Conservation (phyloP, 805 yeast species). For the Metschnikowia noctiluminum region DNA sequence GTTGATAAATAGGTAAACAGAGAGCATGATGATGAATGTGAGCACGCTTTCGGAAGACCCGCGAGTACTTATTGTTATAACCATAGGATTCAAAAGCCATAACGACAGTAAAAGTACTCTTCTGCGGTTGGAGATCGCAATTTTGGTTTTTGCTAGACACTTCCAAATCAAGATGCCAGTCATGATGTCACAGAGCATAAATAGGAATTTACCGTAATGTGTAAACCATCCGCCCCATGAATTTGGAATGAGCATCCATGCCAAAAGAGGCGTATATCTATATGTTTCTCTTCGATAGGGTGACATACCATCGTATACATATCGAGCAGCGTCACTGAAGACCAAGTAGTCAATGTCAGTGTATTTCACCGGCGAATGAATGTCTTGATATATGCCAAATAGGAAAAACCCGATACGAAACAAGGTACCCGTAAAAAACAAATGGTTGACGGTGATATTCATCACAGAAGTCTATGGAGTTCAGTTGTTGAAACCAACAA, state of each 20-base stretch:
- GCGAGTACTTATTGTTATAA: slow-evolving; percentile 83
- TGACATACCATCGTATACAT: slow-evolving; percentile 54
- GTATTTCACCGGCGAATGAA: slow-evolving; percentile 71
- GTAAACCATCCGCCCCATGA: slow-evolving; percentile 38
- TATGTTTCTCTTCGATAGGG: slow-evolving; percentile 88
- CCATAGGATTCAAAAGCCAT: slow-evolving; percentile 96
- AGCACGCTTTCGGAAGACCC: slow-evolving; percentile 91
- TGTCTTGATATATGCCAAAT: slow-evolving; percentile 87
- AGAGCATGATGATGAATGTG: slow-evolving; percentile 65
- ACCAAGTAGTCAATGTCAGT: slow-evolving; percentile 95
- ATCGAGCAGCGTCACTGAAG: slow-evolving; percentile 86
- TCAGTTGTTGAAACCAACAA: no score
- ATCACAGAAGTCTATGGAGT: no score
- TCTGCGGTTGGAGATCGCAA: background rate
- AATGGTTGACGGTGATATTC: slow-evolving; percentile 2
- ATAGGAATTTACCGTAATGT: slow-evolving; percentile 75
- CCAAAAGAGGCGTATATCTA: slow-evolving; percentile 85
- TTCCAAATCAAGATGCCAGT: slow-evolving; percentile 60
- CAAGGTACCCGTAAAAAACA: slow-evolving; percentile 8
- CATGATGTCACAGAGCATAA: slow-evolving; percentile 71
- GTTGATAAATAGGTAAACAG: slow-evolving; percentile 36
- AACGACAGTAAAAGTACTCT: slow-evolving; percentile 43
- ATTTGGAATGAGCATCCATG: slow-evolving; percentile 81
- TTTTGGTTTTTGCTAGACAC: slow-evolving; percentile 1
- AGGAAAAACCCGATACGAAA: slow-evolving; percentile 61